phyloP scores from a whole-genome alignment of 805 yeast species.

The Spathaspora passalidarum region DNA sequence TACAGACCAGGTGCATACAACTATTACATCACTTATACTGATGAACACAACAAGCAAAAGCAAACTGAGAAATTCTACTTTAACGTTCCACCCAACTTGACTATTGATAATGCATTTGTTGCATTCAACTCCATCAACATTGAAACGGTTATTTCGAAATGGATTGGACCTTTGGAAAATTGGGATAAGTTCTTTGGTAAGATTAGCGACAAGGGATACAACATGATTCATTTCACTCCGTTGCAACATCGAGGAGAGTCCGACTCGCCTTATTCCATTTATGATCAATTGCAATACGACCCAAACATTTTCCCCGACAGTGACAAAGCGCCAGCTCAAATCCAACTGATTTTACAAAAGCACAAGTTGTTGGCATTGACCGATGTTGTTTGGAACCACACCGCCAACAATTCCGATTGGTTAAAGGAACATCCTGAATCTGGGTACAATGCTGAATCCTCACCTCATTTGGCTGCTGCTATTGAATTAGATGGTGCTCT shows the following conservation, averaged over 20 bases:
- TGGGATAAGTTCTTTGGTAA: constrained; percentile 70
- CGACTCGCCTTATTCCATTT: constrained; percentile 89
- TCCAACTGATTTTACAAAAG: constrained; percentile 47
- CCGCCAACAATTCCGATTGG: constrained; percentile 90
- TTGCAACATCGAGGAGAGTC: constrained; percentile 86
- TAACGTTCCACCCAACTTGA: constrained; percentile 75
- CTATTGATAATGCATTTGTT: constrained; percentile 51
- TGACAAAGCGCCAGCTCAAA: constrained; percentile 52
- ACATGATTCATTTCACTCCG: constrained; percentile 96
- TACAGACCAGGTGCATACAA: constrained; percentile 76
- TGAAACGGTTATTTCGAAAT: constrained; percentile 85
- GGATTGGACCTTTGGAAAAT: constrained; percentile 68
- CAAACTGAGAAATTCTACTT: constrained; percentile 66
- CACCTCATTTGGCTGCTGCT: constrained; percentile 85
- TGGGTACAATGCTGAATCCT: constrained; percentile 82
- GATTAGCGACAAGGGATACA: constrained; percentile 75
- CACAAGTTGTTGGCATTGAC: constrained; percentile 74
- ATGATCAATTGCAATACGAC: constrained; percentile 81
- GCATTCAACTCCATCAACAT: constrained; percentile 77
- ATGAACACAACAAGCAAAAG: constrained; percentile 15
- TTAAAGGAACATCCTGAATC: constrained; percentile 81
- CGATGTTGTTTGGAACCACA: constrained; percentile 92
- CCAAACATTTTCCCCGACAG: constrained; percentile 54
- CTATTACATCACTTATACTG: constrained; percentile 62
- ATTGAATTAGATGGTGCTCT: constrained; percentile 77